Evolutionary conservation across 192 early-diverging fungal genomes (phyloP).

Genomic region (Coemansia sp.): DNA sequence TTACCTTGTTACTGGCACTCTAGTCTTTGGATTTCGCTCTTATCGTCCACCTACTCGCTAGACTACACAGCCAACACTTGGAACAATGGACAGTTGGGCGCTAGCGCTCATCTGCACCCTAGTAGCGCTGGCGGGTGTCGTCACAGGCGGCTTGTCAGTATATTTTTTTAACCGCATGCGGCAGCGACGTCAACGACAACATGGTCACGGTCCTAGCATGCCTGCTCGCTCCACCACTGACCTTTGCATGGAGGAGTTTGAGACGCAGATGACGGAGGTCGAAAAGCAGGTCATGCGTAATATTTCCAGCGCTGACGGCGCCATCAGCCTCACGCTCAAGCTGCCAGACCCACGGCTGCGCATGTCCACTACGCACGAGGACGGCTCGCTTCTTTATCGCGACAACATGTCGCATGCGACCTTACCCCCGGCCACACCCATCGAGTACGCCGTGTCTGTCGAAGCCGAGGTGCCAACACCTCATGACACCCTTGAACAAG

Average conservation of each 20-base stretch:
- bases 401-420: conserved; percentile 4
- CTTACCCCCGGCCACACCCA: conserved; percentile 11
- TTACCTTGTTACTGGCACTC: background rate
- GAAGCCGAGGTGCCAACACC: conserved; percentile 1
- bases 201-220: background rate
- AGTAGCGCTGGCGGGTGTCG: background rate
- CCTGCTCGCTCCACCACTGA: background rate
- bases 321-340: conserved; percentile 31
- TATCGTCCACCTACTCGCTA: background rate
- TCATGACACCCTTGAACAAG: background rate
- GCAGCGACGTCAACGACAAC: background rate
- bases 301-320: conserved; percentile 25
- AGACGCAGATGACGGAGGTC: conserved; percentile 31
- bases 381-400: conserved; percentile 7
- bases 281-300: conserved; percentile 37
- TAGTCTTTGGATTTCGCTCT: no score
- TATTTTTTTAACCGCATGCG: background rate
- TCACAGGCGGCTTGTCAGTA: conserved; percentile 13
- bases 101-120: conserved; percentile 15
- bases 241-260: conserved; percentile 24
- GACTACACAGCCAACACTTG: background rate
- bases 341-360: conserved; percentile 38
- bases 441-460: conserved; percentile 7
- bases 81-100: conserved; percentile 24
- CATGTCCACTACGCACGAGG: conserved; percentile 20